Base-by-base conservation (phyloP, 805 yeast species). In the Hanseniaspora nectarophila region DNA sequence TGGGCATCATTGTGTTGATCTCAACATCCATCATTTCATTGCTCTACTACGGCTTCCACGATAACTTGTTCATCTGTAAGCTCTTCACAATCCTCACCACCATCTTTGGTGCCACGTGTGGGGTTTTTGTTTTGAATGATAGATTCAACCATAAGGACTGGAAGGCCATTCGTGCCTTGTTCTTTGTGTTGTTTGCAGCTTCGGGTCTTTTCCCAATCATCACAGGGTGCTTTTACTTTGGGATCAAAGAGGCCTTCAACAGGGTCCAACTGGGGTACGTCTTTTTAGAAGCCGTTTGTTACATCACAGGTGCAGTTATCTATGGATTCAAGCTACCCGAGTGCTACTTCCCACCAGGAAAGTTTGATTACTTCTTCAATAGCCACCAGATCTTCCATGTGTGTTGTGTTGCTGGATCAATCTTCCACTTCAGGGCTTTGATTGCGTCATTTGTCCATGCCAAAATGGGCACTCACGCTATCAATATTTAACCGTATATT, bases 351-450 rank as follows among this genome's bases (percentile, higher is more conserved):
- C 59, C 57, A 6, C 86, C 87, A 0, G 88, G 88, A 0, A 63
- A 49, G 32, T 83, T 76, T 58, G 95, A 86, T 59, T 58, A 76
- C 13, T 69, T 76, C 57, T 95, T 95, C 8, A 81, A 81, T 58
- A 82, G 92, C 8, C 96, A 87, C 63, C 95, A 87, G 62, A 74
- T 86, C 4, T 86, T 87, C 64, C 95, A 86, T 61, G 67, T 82
- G 5, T 66, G 82, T 60, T 95, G 86, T 10, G 88, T 85, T 0
- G 56, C 79, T 5, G 95, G 92, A 16, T 85, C 95, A 0, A 69
- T 70, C 53, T 82, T 81, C 56, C 96, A 88, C 66, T 78, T 83
- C 66, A 72, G 64, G 56, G 94, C 84, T 0, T 71, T 87, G 28
- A 63, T 77, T 12, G 75, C 74, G 7, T 74, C 87, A 18, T 82